phyloP scores from a whole-genome alignment of 1,139 yeast genomes.

The Geotrichum phurueaensis region DNA sequence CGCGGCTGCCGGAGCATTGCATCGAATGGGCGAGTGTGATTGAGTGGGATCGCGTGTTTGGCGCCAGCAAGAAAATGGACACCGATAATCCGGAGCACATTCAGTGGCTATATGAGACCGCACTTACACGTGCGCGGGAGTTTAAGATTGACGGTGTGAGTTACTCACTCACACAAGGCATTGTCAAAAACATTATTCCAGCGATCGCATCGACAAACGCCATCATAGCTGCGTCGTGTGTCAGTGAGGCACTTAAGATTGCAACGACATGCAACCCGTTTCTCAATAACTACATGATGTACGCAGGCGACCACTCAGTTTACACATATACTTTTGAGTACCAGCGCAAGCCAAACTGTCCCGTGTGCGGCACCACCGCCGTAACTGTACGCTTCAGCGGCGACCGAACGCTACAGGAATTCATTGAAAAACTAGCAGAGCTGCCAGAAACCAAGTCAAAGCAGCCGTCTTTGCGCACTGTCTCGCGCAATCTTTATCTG shows the following conservation, averaged over 20 bases:
- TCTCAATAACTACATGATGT: constrained; percentile 79
- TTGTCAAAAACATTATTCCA: constrained; percentile 87
- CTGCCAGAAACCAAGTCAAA: constrained; percentile 40
- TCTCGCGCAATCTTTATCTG: constrained; percentile 43
- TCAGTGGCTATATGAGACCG: constrained; percentile 54
- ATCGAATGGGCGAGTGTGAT: constrained; percentile 84
- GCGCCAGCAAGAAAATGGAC: constrained; percentile 47
- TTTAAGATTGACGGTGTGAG: constrained; percentile 72
- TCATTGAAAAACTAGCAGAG: constrained; percentile 40
- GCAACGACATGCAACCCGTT: constrained; percentile 63
- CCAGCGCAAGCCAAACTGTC: constrained; percentile 55
- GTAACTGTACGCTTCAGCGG: constrained; percentile 35
- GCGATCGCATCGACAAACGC: constrained; percentile 95
- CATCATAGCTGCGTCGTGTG: constrained; percentile 83
- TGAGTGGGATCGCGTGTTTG: constrained; percentile 59
- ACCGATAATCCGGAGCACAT: constrained; percentile 67
- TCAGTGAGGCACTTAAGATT: constrained; percentile 79
- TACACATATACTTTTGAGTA: constrained; percentile 68
- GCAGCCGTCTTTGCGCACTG: constrained; percentile 49
- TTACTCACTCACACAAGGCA: constrained; percentile 68
- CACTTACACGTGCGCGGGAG: constrained; percentile 53
- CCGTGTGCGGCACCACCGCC: constrained; percentile 61
- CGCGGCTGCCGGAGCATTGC: constrained; percentile 90
- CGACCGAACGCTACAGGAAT: constrained; percentile 45
- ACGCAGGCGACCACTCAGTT: constrained; percentile 71